Conservation (phyloP, 805 yeast genomes). For the Metschnikowia arizonensis region DNA sequence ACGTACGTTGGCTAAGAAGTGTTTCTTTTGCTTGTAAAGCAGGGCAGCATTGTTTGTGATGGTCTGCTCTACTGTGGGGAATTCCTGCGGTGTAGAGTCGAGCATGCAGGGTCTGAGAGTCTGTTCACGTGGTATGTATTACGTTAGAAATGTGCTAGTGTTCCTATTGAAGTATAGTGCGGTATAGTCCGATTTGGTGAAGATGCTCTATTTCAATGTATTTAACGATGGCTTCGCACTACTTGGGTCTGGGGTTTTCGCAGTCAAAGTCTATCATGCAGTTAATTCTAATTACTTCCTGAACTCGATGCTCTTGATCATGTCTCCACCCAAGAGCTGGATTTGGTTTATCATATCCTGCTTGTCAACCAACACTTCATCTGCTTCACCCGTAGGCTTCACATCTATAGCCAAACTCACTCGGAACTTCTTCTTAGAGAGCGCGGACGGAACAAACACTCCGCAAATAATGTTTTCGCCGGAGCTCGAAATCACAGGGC, state of each 20-base stretch:
- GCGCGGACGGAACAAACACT: slow-evolving; percentile 65
- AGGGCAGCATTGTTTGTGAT: slow-evolving; percentile 36
- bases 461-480: slow-evolving; percentile 72
- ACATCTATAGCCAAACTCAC: slow-evolving; percentile 75
- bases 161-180: not conserved
- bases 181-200: not conserved
- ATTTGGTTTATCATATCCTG: slow-evolving; percentile 75
- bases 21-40: slow-evolving; percentile 41
- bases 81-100: slow-evolving; percentile 5
- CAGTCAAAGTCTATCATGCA: slow-evolving; percentile 3
- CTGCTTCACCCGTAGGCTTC: slow-evolving; percentile 53
- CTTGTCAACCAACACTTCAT: slow-evolving; percentile 59
- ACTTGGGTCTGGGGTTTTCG: not conserved
- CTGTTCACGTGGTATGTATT: not conserved
- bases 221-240: not conserved
- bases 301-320: slow-evolving; percentile 40
- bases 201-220: not conserved
- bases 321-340: slow-evolving; percentile 61
- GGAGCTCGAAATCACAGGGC: slow-evolving; percentile 49
- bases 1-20: slow-evolving; percentile 35
- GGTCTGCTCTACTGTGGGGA: slow-evolving; percentile 39
- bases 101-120: not conserved
- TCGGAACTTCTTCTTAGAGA: slow-evolving; percentile 63
- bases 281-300: slow-evolving; percentile 20
- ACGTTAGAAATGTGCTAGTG: not conserved